Evolutionary conservation across 768 basidiomycete genomes (phyloP).

Genomic region (Vararia minispora): DNA sequence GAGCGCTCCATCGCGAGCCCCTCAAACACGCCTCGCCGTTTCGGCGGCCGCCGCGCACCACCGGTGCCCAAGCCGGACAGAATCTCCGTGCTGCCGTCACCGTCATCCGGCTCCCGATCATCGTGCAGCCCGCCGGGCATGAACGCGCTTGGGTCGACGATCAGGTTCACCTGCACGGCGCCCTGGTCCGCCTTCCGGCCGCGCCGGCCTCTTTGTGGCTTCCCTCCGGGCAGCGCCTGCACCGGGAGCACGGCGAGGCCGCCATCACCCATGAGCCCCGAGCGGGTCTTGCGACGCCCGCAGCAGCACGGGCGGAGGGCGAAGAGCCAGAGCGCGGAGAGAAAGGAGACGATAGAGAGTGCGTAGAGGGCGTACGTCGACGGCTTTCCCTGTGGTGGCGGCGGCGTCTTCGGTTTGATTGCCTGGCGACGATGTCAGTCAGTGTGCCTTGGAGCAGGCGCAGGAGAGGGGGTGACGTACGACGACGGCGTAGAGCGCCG

Average conservation of each 20-base stretch:
- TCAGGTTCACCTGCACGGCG: slow-evolving; percentile 62
- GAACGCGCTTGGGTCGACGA: slow-evolving; percentile 57
- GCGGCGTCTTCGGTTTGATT: slow-evolving; percentile 39
- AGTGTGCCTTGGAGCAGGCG: not conserved
- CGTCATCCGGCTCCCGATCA: slow-evolving; percentile 28
- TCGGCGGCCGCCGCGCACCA: slow-evolving; percentile 25
- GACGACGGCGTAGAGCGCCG: slow-evolving; percentile 52
- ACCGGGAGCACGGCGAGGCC: slow-evolving; percentile 60
- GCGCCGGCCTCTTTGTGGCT: too few relatives aligned
- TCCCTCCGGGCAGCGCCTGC: slow-evolving; percentile 34
- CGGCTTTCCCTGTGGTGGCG: slow-evolving; percentile 44
- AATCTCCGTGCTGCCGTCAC: slow-evolving; percentile 27
- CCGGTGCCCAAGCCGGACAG: slow-evolving; percentile 21
- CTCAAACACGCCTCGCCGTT: slow-evolving; percentile 40
- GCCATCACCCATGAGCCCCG: slow-evolving; percentile 12
- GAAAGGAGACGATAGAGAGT: slow-evolving; percentile 39
- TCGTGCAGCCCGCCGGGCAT: slow-evolving; percentile 20
- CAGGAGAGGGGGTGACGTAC: slow-evolving; percentile 27
- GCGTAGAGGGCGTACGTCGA: slow-evolving; percentile 49
- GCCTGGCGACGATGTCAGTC: slow-evolving; percentile 25
- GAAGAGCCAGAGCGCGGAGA: slow-evolving; percentile 44
- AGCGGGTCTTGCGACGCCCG: slow-evolving; percentile 22
- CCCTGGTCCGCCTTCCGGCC: slow-evolving; percentile 26
- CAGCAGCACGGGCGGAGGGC: slow-evolving; percentile 49
- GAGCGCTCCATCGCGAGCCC: slow-evolving; percentile 53